These are phyloP conservation scores for Ottelia alismoides DNA, from an alignment of 106 monocot genomes.

Conservation along the genomic window DNA sequence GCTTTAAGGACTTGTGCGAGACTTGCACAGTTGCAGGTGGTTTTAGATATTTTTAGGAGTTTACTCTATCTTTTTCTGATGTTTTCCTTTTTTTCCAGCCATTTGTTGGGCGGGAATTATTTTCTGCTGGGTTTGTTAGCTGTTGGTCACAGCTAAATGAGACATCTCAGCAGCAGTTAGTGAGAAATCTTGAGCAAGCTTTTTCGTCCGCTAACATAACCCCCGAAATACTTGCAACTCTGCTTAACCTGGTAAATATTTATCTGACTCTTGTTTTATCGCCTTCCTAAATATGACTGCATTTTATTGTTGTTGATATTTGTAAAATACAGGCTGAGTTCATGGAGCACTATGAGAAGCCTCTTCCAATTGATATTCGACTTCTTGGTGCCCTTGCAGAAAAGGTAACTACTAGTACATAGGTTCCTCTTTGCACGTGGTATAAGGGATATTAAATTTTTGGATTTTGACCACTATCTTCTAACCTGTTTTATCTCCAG, in stretches of 20 bases:
- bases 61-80: conserved; percentile 5
- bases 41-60: not conserved
- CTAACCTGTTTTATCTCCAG: conserved; percentile 16
- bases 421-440: no score
- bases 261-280: no score
- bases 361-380: conserved; percentile 99
- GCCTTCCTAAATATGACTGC: no score
- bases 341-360: conserved; percentile 99
- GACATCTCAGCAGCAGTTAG: conserved; percentile 79
- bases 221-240: conserved; percentile 94
- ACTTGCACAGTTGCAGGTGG: conserved; percentile 93
- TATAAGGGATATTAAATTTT: no score
- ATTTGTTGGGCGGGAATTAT: conserved; percentile 92
- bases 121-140: conserved; percentile 98
- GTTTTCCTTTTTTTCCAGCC: conserved; percentile 42
- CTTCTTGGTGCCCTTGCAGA: conserved; percentile 98
- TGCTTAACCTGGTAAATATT: conserved; percentile 68
- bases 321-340: conserved; percentile 69
- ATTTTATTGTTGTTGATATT: no score
- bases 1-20: conserved; percentile 92
- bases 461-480: not conserved
- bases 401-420: conserved; percentile 36
- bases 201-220: conserved; percentile 97
- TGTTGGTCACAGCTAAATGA: conserved; percentile 98
- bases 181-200: conserved; percentile 89